Evolutionary conservation across 2,329 filamentous ascomycete species (phyloP), one percentile per base, ranked within the genome.

Genomic region (Fusarium euwallaceae): DNA sequence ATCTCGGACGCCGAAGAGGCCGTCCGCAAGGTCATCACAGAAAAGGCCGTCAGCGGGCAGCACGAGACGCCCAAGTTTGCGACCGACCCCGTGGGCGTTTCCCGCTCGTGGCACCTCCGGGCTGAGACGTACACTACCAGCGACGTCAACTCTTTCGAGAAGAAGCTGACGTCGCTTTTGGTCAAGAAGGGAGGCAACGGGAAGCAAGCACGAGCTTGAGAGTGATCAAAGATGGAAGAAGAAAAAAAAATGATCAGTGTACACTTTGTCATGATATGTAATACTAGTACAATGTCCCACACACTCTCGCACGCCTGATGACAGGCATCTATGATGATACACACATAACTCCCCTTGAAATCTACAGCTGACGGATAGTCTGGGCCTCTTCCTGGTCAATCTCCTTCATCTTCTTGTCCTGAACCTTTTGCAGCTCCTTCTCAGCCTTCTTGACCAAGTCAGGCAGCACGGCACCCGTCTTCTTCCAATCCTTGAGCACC

Each of bases 331-430:
- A 69, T 67, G 20, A 68, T 59, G 24, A 20, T 56, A 51, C 45
- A 17, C 20, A 45, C 22, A 66, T 43, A 66, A 9, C 22, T 36
- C 34, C 20, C 22, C 10, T 29, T 55, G 14, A 51, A 51, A 20
- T 53, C 74, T 80, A 82, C 17, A 87, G 76, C 79, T 85, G 81
- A 76, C 84, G 84, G 29, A 88, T 72, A 4, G 84, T 81, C 78
- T 86, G 84, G 78, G 88, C 87, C 83, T 91, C 88, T 45, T 83
- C 83, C 12, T 76, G 77, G 55, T 89, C 85, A 56, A 91, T 85
- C 64, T 83, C 84, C 78, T 85, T 84, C 82, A 90, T 86, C 80
- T 86, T 84, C 82, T 88, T 88, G 67, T 88, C 86, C 82, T 88
- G 87, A 67, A 85, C 70, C 81, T 87, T 86, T 77, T 87, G 85